Conservation (phyloP, 805 yeast genomes). For the Cyberlindnera xylosilytica region DNA sequence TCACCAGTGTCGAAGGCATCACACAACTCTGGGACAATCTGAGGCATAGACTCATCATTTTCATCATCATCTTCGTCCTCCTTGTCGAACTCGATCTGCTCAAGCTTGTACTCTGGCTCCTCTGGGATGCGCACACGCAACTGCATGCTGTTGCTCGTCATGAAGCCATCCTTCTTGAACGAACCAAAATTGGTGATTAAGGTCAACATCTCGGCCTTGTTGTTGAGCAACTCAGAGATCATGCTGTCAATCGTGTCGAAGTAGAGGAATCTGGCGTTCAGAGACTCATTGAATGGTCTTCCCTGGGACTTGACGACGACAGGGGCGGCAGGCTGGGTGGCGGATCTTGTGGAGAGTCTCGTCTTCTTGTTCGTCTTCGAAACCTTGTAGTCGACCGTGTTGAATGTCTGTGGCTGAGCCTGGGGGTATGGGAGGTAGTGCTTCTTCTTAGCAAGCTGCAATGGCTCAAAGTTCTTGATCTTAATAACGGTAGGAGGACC, state of each 20-base stretch:
- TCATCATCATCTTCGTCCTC: slow-evolving; percentile 20
- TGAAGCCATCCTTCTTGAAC: slow-evolving; percentile 11
- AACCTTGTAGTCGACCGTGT: no score
- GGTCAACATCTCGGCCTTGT: slow-evolving; percentile 13
- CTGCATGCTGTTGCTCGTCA: slow-evolving; percentile 16
- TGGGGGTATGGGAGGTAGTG: slow-evolving; percentile 17
- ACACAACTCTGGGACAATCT: slow-evolving; percentile 21
- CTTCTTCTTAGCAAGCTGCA: slow-evolving; percentile 28
- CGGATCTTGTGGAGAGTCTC: slow-evolving; percentile 11
- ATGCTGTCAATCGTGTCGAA: slow-evolving; percentile 25
- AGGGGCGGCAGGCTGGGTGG: neutral
- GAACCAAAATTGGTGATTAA: slow-evolving; percentile 13
- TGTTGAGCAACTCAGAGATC: slow-evolving; percentile 20
- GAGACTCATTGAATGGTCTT: slow-evolving; percentile 27
- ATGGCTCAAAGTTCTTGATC: slow-evolving; percentile 21
- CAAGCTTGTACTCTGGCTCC: slow-evolving; percentile 8
- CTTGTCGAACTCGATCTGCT: slow-evolving; percentile 23
- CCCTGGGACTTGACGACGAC: slow-evolving; percentile 24
- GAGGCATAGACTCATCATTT: neutral
- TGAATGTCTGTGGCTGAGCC: no score
- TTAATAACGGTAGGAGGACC: slow-evolving; percentile 23
- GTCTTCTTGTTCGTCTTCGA: neutral
- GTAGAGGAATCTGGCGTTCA: slow-evolving; percentile 27
- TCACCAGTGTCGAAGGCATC: slow-evolving; percentile 15
- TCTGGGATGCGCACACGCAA: slow-evolving; percentile 16